phyloP scores from a whole-genome alignment of 78 protist genomes.

The Dictyostelium capitatum region DNA sequence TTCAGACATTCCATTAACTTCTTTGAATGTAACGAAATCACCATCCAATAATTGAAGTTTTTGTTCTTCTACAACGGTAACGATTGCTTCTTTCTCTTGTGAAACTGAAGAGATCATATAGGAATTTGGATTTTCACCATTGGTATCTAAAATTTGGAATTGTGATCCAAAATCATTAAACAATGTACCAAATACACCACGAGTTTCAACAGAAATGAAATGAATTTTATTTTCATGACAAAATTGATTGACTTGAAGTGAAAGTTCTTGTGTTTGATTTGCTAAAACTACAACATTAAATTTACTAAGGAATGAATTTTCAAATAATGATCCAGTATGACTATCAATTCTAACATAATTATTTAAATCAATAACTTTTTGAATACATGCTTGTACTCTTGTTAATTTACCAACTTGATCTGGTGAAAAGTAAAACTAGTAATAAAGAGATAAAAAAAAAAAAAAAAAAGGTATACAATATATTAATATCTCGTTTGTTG shows the following conservation, averaged over 20 bases:
- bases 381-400: slow-evolving; percentile 63
- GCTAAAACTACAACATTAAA: slow-evolving; percentile 75
- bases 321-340: slow-evolving; percentile 76
- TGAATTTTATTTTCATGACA: slow-evolving; percentile 72
- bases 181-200: slow-evolving; percentile 90
- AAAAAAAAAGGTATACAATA: not conserved
- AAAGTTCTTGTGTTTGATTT: slow-evolving; percentile 70
- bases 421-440: slow-evolving; percentile 93
- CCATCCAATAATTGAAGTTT: slow-evolving; percentile 92
- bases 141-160: slow-evolving; percentile 89
- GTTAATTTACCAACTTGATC: slow-evolving; percentile 91
- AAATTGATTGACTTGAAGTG: slow-evolving; percentile 68
- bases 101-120: slow-evolving; percentile 85
- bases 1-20: slow-evolving; percentile 95
- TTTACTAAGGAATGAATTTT: slow-evolving; percentile 35
- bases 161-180: slow-evolving; percentile 95
- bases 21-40: slow-evolving; percentile 92
- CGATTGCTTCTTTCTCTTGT: slow-evolving; percentile 88
- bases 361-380: slow-evolving; percentile 95
- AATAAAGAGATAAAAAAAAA: not conserved
- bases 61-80: slow-evolving; percentile 90
- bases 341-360: slow-evolving; percentile 84
- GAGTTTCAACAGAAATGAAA: slow-evolving; percentile 78
- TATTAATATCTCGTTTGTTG: no score
- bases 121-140: slow-evolving; percentile 91